These are phyloP conservation scores for Schizosaccharomyces octosporus DNA, from an alignment of 805 yeast species.

Conservation along the genomic window DNA sequence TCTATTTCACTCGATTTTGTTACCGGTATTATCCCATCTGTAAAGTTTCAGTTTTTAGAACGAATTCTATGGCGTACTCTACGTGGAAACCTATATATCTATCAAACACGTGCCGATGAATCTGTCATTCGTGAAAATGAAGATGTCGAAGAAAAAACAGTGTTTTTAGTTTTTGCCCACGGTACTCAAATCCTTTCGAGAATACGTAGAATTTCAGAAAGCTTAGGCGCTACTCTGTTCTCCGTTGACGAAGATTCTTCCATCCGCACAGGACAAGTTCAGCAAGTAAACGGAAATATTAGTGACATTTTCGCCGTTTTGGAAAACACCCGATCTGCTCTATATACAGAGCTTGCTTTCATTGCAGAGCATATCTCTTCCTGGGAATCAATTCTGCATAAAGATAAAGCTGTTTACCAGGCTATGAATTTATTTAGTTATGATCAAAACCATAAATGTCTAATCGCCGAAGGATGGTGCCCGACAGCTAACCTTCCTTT, in stretches of 20 bases:
- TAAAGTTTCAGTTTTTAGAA: constrained; percentile 44
- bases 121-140: constrained; percentile 18
- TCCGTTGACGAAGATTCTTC: constrained; percentile 27
- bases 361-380: constrained; percentile 48
- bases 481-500: constrained; percentile 50
- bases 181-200: constrained; percentile 52
- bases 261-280: constrained; percentile 16
- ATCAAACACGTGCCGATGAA: constrained; percentile 15
- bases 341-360: constrained; percentile 53
- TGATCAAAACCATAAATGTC: constrained; percentile 60
- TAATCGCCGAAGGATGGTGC: constrained; percentile 92
- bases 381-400: constrained; percentile 45
- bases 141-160: constrained; percentile 49
- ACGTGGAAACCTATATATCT: constrained; percentile 72
- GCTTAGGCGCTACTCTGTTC: constrained; percentile 62
- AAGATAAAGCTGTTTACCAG: constrained; percentile 65
- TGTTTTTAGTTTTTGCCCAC: constrained; percentile 77
- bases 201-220: constrained; percentile 63
- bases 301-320: constrained; percentile 35
- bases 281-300: constrained; percentile 23
- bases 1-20: constrained; percentile 24
- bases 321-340: constrained; percentile 39
- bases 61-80: constrained; percentile 76
- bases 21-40: constrained; percentile 62
- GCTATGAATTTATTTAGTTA: constrained; percentile 58